Evolutionary conservation across 495 filamentous ascomycete species (phyloP).

Genomic region (Polyplosphaeria fusca): DNA sequence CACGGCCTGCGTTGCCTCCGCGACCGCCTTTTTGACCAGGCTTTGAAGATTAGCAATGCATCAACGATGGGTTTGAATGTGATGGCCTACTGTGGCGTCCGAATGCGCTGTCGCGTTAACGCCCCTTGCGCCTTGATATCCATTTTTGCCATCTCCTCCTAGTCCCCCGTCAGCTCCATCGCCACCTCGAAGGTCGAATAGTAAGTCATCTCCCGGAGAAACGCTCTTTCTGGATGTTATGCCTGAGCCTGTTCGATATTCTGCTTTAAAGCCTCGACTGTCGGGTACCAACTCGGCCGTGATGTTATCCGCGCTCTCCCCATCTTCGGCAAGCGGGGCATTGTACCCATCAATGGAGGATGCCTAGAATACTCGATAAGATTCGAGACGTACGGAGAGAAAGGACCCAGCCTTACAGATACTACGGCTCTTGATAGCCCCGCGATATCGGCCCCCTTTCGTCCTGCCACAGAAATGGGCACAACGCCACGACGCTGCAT

Average conservation of each 20-base stretch:
- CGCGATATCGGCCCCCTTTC: too few relatives aligned
- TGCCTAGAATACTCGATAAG: too few relatives aligned
- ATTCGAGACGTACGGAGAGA: too few relatives aligned
- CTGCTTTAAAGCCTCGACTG: background rate
- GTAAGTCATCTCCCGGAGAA: background rate
- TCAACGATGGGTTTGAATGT: background rate
- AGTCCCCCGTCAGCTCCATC: background rate
- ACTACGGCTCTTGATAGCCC: too few relatives aligned
- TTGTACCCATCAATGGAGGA: background rate
- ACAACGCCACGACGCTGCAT: too few relatives aligned
- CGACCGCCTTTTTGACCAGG: background rate
- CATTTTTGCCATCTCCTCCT: slow-evolving; percentile 1
- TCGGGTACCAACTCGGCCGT: background rate
- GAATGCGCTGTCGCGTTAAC: background rate
- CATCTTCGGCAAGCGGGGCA: background rate
- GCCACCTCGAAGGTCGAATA: background rate
- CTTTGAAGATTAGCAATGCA: slow-evolving; percentile 1
- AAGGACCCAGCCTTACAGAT: too few relatives aligned
- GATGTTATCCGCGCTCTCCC: background rate
- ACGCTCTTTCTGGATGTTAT: background rate
- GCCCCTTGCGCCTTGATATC: background rate
- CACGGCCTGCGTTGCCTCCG: background rate
- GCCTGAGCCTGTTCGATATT: background rate
- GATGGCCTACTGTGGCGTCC: slow-evolving; percentile 11
- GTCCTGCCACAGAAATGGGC: too few relatives aligned